Base-by-base conservation (phyloP, 2,329 filamentous ascomycete genomes). In the Helicocarpus griseus region DNA sequence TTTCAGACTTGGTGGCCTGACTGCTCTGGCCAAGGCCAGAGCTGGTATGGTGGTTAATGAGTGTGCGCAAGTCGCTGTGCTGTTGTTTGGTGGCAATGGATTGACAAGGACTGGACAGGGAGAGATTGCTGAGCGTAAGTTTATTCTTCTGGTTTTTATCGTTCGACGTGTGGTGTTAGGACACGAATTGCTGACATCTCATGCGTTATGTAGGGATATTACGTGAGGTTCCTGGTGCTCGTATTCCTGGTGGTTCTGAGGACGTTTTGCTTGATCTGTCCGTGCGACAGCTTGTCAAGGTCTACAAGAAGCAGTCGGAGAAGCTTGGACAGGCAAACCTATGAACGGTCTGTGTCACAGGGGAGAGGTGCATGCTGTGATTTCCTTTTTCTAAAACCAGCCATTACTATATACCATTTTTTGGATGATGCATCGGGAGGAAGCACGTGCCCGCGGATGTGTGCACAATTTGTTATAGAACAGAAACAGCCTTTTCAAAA, bases 41-140 rank as follows among this genome's bases (percentile, higher is more conserved):
- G 77, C 80, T 0, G 86, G 81, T 1, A 83, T 86, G 56, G 83
- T 89, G 11, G 59, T 89, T 41, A 83, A 85, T 56, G 82, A 86
- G 63, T 86, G 83, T 62, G 83, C 85, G 3, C 78, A 83, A 59
- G 81, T 77, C 50, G 83, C 85, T 0, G 77, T 87, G 44, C 65
- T 89, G 51, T 66, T 89, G 22, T 88, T 89, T 64, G 86, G 86
- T 3, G 86, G 86, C 2, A 86, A 84, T 62, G 86, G 85, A 0
- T 87, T 81, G 58, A 87, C 85, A 0, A 77, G 76, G 55, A 77
- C 75, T 11, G 86, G 86, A 0, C 81, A 85, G 65, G 86, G 86
- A 19, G 84, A 87, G 66, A 69, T 87, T 56, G 77, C 80, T 29
- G 85, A 89, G 65, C 79, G 83, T 79, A 71, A 75, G 78, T 79